These are phyloP conservation scores for Wolfiporia cocos DNA, from an alignment of 1,284 basidiomycete species.

Conservation along the genomic window DNA sequence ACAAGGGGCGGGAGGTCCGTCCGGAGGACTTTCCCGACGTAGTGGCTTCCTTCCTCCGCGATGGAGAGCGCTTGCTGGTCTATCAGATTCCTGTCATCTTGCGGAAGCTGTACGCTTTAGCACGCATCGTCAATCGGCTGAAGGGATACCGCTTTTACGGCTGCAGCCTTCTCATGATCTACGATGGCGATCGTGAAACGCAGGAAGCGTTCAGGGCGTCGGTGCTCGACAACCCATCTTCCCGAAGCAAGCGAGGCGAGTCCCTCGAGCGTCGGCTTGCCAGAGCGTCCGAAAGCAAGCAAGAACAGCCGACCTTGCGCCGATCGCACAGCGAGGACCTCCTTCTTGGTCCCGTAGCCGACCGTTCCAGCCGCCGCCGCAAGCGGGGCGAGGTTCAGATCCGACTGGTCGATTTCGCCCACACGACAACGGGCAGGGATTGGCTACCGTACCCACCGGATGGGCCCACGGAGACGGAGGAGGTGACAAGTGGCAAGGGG, in stretches of 20 bases:
- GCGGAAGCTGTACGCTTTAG: constrained; percentile 91
- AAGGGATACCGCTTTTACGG: constrained; percentile 98
- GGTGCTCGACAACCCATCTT: constrained; percentile 60
- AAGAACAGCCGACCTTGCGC: constrained; percentile 41
- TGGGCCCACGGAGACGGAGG: constrained; percentile 31
- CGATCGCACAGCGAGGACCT: constrained; percentile 75
- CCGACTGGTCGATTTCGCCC: constrained; percentile 97
- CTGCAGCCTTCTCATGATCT: constrained; percentile 94
- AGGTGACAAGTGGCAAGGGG: constrained; percentile 61
- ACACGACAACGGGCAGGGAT: constrained; percentile 94
- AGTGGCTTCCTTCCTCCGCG: constrained; percentile 79
- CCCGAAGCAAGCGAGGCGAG: constrained; percentile 70
- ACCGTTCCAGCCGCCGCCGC: constrained; percentile 51
- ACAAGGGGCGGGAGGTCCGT: constrained; percentile 87
- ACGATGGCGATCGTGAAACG: constrained; percentile 88
- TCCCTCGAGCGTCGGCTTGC: constrained; percentile 56
- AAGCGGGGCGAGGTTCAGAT: constrained; percentile 92
- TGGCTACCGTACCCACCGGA: constrained; percentile 65
- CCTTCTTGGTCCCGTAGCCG: constrained; percentile 54
- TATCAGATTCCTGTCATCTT: constrained; percentile 92
- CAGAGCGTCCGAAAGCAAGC: constrained; percentile 7
- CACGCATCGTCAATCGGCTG: constrained; percentile 82
- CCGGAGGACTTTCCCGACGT: constrained; percentile 82
- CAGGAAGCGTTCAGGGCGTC: constrained; percentile 70
- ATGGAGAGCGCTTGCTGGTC: constrained; percentile 79